Evolutionary conservation across 805 yeast species (phyloP).

Genomic region (Candida hungchunana): DNA sequence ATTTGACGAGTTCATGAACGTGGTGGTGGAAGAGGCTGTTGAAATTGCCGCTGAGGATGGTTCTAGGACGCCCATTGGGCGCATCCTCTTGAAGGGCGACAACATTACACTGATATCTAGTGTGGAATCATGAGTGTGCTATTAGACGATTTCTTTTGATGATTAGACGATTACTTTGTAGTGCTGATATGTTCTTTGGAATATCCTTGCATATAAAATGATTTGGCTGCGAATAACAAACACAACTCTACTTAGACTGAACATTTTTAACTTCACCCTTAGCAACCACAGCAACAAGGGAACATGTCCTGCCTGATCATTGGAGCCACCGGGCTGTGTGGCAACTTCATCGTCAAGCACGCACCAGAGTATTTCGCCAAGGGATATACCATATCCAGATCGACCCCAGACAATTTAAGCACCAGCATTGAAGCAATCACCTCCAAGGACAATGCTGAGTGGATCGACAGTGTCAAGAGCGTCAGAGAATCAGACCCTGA

Average conservation of each 20-base stretch:
- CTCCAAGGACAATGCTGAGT: constrained; percentile 43
- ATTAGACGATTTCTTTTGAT: too few species aligned
- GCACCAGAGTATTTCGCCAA: constrained; percentile 35
- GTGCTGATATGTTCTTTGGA: too few species aligned
- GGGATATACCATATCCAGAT: constrained; percentile 50
- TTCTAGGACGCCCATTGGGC: constrained; percentile 54
- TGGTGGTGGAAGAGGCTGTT: constrained; percentile 54
- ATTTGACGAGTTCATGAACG: constrained; percentile 96
- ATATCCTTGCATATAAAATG: too few species aligned
- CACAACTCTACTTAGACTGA: too few species aligned
- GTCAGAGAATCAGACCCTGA: constrained; percentile 20
- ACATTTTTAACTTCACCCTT: too few species aligned
- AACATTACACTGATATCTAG: constrained; percentile 72
- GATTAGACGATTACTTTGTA: too few species aligned
- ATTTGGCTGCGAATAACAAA: too few species aligned
- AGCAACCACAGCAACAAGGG: too few species aligned
- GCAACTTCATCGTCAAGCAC: constrained; percentile 47
- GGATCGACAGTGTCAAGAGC: constrained; percentile 39
- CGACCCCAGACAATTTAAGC: constrained; percentile 21
- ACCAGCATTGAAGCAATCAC: constrained; percentile 32
- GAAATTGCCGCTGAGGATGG: constrained; percentile 60
- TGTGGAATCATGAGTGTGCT: constrained; percentile 17
- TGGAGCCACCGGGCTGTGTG: constrained; percentile 83
- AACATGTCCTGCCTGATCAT: constrained; percentile 35
- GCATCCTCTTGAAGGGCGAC: constrained; percentile 86